Percentiles rank a stretch among this genome's conserved stretches.
These are phyloP conservation scores for Scedosporium boydii DNA, from an alignment of 2,329 filamentous ascomycete species.

Conservation along the genomic window DNA sequence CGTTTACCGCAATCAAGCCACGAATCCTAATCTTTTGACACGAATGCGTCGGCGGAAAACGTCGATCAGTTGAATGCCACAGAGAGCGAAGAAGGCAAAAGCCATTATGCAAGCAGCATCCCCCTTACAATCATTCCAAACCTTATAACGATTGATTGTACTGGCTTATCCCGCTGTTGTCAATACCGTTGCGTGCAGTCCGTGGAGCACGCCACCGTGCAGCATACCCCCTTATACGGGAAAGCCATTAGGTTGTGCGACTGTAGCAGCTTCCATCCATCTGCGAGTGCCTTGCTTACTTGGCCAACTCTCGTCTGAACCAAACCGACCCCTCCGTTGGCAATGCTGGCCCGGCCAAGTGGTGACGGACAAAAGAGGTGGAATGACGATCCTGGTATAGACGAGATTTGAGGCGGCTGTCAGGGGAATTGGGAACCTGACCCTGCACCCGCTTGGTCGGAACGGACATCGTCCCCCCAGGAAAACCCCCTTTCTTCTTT, in stretches of 20 bases:
- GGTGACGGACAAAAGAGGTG: neutral
- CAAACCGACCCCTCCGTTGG: neutral
- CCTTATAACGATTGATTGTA: neutral
- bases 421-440: too few relatives aligned
- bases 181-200: neutral
- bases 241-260: neutral
- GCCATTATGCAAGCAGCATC: neutral
- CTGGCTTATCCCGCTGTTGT: neutral
- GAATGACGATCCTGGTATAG: too few relatives aligned
- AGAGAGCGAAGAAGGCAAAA: neutral
- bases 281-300: neutral
- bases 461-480: too few relatives aligned
- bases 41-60: neutral
- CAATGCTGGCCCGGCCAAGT: neutral
- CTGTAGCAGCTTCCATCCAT: neutral
- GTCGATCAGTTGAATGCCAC: neutral
- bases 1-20: neutral
- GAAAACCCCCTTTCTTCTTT: too few relatives aligned
- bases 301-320: neutral
- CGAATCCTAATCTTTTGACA: neutral
- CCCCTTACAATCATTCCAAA: neutral
- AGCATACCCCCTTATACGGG: neutral
- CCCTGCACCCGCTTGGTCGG: too few relatives aligned
- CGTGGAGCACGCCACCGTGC: neutral
- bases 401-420: too few relatives aligned